Percentiles rank a stretch among this genome's conserved stretches.
Evolutionary conservation across 78 protist species (phyloP).

Genomic region (Dictyostelium intermedium): DNA sequence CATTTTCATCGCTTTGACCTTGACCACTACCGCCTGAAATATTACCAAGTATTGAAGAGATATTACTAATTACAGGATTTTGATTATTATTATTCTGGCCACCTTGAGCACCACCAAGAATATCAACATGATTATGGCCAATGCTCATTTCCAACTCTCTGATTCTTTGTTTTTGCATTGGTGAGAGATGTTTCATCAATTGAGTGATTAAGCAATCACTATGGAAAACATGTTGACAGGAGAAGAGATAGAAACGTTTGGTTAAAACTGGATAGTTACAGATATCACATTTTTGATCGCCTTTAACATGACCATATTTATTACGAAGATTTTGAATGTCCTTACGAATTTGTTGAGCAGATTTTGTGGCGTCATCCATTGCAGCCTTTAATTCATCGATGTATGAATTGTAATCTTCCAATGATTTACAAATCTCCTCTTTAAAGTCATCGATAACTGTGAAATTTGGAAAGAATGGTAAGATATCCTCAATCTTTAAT

Average conservation of each 20-base stretch:
- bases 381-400: slow-evolving; percentile 87
- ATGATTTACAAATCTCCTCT: slow-evolving; percentile 91
- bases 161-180: neutral
- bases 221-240: slow-evolving; percentile 95
- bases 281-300: slow-evolving; percentile 84
- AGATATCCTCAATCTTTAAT: slow-evolving; percentile 95
- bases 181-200: slow-evolving; percentile 18
- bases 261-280: slow-evolving; percentile 85
- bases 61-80: neutral
- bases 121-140: neutral
- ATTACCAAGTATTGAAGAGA: neutral
- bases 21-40: neutral
- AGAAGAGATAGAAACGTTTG: slow-evolving; percentile 90
- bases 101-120: neutral
- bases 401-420: slow-evolving; percentile 90
- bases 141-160: slow-evolving; percentile 37
- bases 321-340: slow-evolving; percentile 91
- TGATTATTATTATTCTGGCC: neutral
- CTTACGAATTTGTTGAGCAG: slow-evolving; percentile 88
- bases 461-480: slow-evolving; percentile 97
- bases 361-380: slow-evolving; percentile 92
- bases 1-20: neutral
- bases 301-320: slow-evolving; percentile 84
- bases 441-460: slow-evolving; percentile 93
- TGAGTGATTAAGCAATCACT: slow-evolving; percentile 87